These are phyloP conservation scores for Macrolepiota fuliginosa DNA, from an alignment of 768 basidiomycete species.

Conservation along the genomic window DNA sequence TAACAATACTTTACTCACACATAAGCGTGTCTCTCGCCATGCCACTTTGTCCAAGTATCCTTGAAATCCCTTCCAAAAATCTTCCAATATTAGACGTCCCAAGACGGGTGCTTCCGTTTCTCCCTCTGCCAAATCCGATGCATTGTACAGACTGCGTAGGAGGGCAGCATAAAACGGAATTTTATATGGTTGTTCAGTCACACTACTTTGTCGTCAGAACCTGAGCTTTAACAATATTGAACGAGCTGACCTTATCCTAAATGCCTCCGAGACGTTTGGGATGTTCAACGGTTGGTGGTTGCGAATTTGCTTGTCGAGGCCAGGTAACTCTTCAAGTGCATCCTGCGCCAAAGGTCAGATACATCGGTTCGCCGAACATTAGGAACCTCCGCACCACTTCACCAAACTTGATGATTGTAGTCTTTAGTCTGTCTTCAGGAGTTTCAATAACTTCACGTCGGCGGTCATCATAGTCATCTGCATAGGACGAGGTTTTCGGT, in stretches of 20 bases:
- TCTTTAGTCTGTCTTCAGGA: conserved; percentile 70
- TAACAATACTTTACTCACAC: conserved; percentile 48
- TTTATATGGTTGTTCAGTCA: conserved; percentile 93
- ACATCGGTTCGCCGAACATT: background rate
- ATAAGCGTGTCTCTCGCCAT: conserved; percentile 88
- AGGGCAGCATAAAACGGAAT: conserved; percentile 86
- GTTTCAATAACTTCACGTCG: conserved; percentile 64
- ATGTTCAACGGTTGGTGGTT: conserved; percentile 57
- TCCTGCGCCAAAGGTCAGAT: conserved; percentile 45
- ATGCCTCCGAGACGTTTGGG: conserved; percentile 67
- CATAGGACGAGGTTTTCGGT: conserved; percentile 12
- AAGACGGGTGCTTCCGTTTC: conserved; percentile 45
- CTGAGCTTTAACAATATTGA: background rate
- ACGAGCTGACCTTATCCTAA: conserved; percentile 60
- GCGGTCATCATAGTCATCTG: conserved; percentile 70
- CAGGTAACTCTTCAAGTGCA: conserved; percentile 63
- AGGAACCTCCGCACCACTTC: conserved; percentile 63
- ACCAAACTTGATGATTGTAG: conserved; percentile 67
- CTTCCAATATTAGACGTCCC: conserved; percentile 75
- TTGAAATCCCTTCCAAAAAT: conserved; percentile 91
- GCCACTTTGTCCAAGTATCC: conserved; percentile 83
- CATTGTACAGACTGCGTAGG: conserved; percentile 64
- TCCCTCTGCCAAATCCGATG: conserved; percentile 30
- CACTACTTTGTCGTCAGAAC: conserved; percentile 38
- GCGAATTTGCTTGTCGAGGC: conserved; percentile 62